Base-by-base conservation (phyloP, 805 yeast species). In the Pichia californica region DNA sequence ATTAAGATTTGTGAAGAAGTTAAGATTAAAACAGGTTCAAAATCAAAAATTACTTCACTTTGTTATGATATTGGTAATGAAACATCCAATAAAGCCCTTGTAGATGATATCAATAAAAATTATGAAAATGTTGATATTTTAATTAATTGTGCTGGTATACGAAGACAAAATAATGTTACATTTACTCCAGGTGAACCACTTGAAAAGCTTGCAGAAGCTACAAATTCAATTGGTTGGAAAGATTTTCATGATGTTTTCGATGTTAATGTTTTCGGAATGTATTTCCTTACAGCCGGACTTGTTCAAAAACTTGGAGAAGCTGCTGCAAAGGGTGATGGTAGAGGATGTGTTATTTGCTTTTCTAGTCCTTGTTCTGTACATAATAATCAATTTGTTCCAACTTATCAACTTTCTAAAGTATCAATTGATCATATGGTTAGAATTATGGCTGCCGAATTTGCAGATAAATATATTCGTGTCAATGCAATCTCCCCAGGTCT, bases 361-460 rank as follows among this genome's bases (percentile, higher is more conserved):
- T 54, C 56, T 10, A 52, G 55, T 7, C 56, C 56, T 4, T 47
- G 52, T 16, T 47, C 57, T 7, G 55, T 52, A 4, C 56, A 52
- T 36, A 51, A 44, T 27, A 51, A 51, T 29, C 57, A 54, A 36
- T 51, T 54, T 49, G 55, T 54, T 25, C 56, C 57, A 11, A 44
- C 55, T 3, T 54, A 52, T 27, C 56, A 54, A 29, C 46, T 54
- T 2, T 47, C 55, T 2, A 54, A 54, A 33, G 52, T 45, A 16
- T 40, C 56, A 3, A 43, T 51, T 14, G 56, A 52, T 32, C 57
- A 54, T 32, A 52, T 54, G 57, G 57, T 54, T 15, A 45, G 57
- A 44, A 54, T 54, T 29, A 49, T 54, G 57, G 57, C 57, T 11
- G 57, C 56, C 10, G 52, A 54, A 27, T 52, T 54, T 48, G 57